These are phyloP conservation scores for Ceratocystis variospora DNA, from an alignment of 2,329 filamentous ascomycete genomes.

Conservation along the genomic window DNA sequence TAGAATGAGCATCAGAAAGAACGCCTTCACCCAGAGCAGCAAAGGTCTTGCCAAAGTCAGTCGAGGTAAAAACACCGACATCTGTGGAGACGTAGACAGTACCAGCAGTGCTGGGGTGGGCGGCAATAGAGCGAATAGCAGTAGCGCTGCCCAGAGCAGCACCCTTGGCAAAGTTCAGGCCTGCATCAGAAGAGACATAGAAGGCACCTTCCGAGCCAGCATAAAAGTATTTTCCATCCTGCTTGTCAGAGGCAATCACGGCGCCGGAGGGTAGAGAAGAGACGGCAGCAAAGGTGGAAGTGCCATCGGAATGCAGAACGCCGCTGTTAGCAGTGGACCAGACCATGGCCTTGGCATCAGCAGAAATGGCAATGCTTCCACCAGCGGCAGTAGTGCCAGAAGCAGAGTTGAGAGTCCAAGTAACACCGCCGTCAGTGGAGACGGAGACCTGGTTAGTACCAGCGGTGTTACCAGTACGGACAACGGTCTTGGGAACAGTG, in stretches of 20 bases:
- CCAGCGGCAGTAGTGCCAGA: constrained; percentile 12
- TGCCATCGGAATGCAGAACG: constrained; percentile 9
- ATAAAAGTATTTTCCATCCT: constrained; percentile 40
- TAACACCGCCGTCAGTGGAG: constrained; percentile 12
- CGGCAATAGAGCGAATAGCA: constrained; percentile 41
- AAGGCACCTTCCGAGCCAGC: constrained; percentile 33
- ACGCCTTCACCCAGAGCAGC: constrained; percentile 28
- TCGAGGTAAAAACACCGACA: constrained; percentile 40
- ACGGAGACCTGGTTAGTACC: constrained; percentile 28
- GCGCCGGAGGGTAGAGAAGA: constrained; percentile 21
- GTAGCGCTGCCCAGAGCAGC: constrained; percentile 30
- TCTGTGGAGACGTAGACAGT: constrained; percentile 47
- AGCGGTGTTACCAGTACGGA: constrained; percentile 36
- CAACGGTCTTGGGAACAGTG: constrained; percentile 32
- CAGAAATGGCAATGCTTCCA: constrained; percentile 10
- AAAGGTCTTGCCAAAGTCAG: constrained; percentile 37
- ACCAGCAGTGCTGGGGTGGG: constrained; percentile 43
- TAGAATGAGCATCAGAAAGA: constrained; percentile 29
- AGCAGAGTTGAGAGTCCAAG: constrained; percentile 6
- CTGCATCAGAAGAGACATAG: constrained; percentile 39
- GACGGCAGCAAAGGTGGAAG: constrained; percentile 7
- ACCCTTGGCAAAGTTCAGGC: constrained; percentile 31
- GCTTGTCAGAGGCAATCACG: constrained; percentile 41
- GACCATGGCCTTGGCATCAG: constrained; percentile 29
- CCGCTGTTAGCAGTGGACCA: constrained; percentile 13